Evolutionary conservation across 192 early-diverging fungal genomes (phyloP).

Genomic region (Piromyces sp.): DNA sequence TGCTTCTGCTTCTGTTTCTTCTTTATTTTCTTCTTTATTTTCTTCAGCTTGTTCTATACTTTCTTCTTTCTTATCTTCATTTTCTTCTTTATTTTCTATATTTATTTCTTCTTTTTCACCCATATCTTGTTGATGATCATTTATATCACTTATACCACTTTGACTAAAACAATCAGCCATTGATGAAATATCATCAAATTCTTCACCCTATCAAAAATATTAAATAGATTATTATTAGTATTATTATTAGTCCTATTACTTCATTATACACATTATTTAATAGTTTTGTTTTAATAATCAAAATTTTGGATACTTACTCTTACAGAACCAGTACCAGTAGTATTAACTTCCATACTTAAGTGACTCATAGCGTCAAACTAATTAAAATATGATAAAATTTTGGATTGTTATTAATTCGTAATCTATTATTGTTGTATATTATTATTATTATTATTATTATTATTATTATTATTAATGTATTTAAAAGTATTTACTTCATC

Average conservation of each 20-base stretch:
- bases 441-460: too few species aligned
- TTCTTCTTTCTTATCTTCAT: neutral
- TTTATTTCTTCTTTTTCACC: neutral
- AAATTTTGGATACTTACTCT: conserved; percentile 31
- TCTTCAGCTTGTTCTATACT: neutral
- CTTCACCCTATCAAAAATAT: neutral
- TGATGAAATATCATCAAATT: neutral
- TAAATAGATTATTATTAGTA: too few species aligned
- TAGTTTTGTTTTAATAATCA: too few species aligned
- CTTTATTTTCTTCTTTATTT: neutral
- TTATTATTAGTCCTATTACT: too few species aligned
- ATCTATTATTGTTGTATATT: too few species aligned
- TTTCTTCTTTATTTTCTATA: neutral
- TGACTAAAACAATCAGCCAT: neutral
- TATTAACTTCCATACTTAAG: conserved; percentile 60
- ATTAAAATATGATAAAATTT: too few species aligned
- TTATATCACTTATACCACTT: neutral
- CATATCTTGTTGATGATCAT: neutral
- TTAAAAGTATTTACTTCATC: neutral
- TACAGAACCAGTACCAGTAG: conserved; percentile 58
- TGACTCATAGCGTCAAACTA: conserved; percentile 42
- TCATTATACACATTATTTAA: too few species aligned
- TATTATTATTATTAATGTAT: too few species aligned
- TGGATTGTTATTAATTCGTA: too few species aligned
- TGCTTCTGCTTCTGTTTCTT: too few species aligned